Evolutionary conservation across 306 rosid species (phyloP).

Genomic region (Sicyos baderoa): DNA sequence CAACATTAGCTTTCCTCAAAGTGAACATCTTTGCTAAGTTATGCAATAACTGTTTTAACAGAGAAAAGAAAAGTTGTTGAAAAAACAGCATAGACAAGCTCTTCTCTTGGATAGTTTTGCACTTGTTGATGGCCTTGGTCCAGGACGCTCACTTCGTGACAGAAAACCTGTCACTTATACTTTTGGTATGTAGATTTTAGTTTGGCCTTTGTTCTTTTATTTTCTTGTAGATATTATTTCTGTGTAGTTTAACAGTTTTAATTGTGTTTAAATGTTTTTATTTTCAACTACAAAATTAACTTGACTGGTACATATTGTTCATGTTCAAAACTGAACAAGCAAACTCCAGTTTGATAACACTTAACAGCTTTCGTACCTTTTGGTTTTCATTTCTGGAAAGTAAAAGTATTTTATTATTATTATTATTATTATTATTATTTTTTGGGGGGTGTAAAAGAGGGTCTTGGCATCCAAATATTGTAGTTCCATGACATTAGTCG

Average conservation of each 20-base stretch:
- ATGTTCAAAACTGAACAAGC: background rate
- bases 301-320: background rate
- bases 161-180: slow-evolving; percentile 96
- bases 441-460: too few species aligned
- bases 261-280: background rate
- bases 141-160: slow-evolving; percentile 98
- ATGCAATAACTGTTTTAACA: slow-evolving; percentile 26
- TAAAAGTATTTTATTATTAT: too few species aligned
- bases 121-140: slow-evolving; percentile 65
- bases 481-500: too few species aligned
- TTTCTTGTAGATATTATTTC: background rate
- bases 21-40: slow-evolving; percentile 4
- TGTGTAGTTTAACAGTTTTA: background rate
- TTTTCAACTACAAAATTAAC: slow-evolving; percentile 8
- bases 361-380: too few species aligned
- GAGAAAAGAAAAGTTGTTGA: slow-evolving; percentile 89
- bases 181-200: slow-evolving; percentile 55
- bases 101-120: slow-evolving; percentile 88
- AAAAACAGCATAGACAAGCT: slow-evolving; percentile 93
- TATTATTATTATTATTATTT: too few species aligned
- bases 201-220: background rate
- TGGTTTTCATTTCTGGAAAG: background rate
- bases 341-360: background rate
- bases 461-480: too few species aligned
- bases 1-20: background rate